Conservation (phyloP, 225 moss, liverwort and hornwort species). For the Anthoceros angustus region DNA sequence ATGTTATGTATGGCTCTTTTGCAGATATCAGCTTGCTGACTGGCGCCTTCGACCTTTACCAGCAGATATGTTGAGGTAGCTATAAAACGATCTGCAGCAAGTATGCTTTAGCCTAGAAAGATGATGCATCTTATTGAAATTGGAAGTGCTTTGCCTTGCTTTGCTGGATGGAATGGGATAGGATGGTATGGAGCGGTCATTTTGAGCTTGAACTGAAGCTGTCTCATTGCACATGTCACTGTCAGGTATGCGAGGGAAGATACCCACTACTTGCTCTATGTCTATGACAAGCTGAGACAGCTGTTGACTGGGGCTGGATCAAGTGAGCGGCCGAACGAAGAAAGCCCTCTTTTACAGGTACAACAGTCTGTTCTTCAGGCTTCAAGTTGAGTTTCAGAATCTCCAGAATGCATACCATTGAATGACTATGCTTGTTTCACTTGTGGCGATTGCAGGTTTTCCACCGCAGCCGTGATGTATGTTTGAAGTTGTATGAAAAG, state of each 20-base stretch:
- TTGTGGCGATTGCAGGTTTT: conserved; percentile 35
- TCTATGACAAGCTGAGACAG: conserved; percentile 58
- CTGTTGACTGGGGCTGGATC: conserved; percentile 33
- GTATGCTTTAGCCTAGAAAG: too few relatives aligned
- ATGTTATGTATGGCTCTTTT: neutral
- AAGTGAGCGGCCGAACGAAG: conserved; percentile 22
- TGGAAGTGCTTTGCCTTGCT: neutral
- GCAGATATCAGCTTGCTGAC: conserved; percentile 95
- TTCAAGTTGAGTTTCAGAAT: neutral
- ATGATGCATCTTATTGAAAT: too few relatives aligned
- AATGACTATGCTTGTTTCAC: neutral
- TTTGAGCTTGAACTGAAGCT: neutral
- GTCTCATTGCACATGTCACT: conserved; percentile 4
- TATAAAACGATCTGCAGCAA: neutral
- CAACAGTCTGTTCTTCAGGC: neutral
- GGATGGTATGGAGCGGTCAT: neutral
- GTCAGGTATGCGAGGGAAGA: conserved; percentile 91
- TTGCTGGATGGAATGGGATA: neutral
- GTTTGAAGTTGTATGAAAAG: conserved; percentile 65
- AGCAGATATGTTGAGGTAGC: conserved; percentile 75
- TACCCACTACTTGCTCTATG: conserved; percentile 77
- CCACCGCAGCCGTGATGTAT: conserved; percentile 75
- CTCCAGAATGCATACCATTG: neutral
- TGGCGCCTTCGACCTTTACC: conserved; percentile 94
- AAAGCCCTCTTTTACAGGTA: conserved; percentile 56